Percentiles rank a stretch among this genome's conserved stretches.
These are phyloP conservation scores for Xylona heveae DNA, from an alignment of 495 filamentous ascomycete species.

Conservation along the genomic window DNA sequence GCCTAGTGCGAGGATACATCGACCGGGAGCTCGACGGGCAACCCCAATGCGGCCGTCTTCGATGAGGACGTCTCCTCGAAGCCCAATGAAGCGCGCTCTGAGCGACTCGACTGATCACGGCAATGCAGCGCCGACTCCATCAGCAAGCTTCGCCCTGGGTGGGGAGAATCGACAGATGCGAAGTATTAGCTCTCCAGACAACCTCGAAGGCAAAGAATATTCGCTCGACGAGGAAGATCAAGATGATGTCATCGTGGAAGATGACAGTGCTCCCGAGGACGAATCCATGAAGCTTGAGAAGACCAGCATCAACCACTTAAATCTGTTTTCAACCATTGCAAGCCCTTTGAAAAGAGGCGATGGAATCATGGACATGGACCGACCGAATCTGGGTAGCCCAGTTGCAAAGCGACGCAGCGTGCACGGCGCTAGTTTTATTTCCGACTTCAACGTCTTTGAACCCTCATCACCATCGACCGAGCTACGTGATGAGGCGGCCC, in stretches of 20 bases:
- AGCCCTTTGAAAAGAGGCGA: conserved; percentile 90
- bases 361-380: conserved; percentile 70
- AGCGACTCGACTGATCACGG: conserved; percentile 47
- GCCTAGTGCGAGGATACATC: conserved; percentile 25
- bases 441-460: conserved; percentile 57
- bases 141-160: conserved; percentile 13
- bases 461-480: conserved; percentile 9
- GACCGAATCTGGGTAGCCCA: conserved; percentile 54
- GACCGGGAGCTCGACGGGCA: conserved; percentile 25
- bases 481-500: neutral
- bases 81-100: conserved; percentile 55
- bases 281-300: conserved; percentile 8
- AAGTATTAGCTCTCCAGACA: neutral
- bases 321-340: conserved; percentile 32
- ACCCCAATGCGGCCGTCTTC: conserved; percentile 24
- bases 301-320: conserved; percentile 14
- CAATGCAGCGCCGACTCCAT: conserved; percentile 27
- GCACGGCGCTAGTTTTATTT: conserved; percentile 37
- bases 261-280: conserved; percentile 1
- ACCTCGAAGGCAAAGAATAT: neutral
- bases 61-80: conserved; percentile 42
- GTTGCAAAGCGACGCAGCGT: conserved; percentile 73
- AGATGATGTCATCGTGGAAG: neutral
- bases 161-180: conserved; percentile 16
- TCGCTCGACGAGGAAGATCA: neutral